Evolutionary conservation across 768 basidiomycete genomes (phyloP), one percentile per base, ranked within the genome.

Genomic region (Lyophyllum semitale): DNA sequence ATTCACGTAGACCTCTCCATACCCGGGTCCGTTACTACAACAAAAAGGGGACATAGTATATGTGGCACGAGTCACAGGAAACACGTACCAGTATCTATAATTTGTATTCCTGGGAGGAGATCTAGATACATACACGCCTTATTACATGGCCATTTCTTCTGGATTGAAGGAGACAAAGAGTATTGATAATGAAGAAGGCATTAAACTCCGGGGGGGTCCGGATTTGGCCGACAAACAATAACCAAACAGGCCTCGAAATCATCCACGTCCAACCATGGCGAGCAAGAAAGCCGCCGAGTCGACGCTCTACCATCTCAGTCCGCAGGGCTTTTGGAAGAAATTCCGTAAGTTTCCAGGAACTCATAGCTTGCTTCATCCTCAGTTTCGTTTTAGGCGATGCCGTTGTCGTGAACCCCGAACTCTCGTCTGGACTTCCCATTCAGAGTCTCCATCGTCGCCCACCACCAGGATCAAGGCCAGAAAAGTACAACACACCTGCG

Each of bases 321-420:
- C 90, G 23, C 86, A 88, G 72, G 94, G 95, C 8, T 95, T 96
- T 70, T 96, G 95, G 95, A 96, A 95, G 84, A 93, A 90, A 77
- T 93, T 97, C 67, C 85, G 94, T 94, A 63, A 79, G 58, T 35
- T 23, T 42, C 40, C 29, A 12, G 12, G 44, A n/a, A 9, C 22
- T 33, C 18, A 2, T 30, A 40, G 33, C 26, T 38, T 18, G 51
- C 18, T n/a, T 41, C 22, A 27, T 18, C 26, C 47, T 48, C 41
- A 20, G 59, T 29, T 37, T 54, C 11, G 40, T 47, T 51, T 30
- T 73, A 96, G 94, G 93, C 53, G 92, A 96, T 67, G 87, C 81
- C 7, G 79, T 87, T 23, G 91, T 83, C 56, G 84, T 94, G 58
- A 94, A 95, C 72, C 92, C 94, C 37, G 88, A 91, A 68, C 95